Evolutionary conservation across 768 basidiomycete genomes (phyloP), one percentile per base, ranked within the genome.

Genomic region (Lactarius akahatsu): DNA sequence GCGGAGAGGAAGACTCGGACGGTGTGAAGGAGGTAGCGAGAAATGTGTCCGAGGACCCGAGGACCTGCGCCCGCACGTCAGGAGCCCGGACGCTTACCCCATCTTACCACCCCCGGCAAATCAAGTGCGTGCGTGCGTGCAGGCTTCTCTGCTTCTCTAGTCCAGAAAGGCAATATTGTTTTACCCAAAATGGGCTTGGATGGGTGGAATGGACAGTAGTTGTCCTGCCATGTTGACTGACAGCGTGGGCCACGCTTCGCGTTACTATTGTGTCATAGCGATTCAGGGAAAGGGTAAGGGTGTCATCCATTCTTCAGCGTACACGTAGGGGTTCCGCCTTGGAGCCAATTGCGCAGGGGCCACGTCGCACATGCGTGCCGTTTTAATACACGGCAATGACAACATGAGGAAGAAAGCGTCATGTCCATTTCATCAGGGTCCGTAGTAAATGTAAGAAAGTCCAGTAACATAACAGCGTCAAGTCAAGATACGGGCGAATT

Each of bases 401-500:
- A 13, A 26, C 47, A 3, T 23, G 45, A 11, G 20, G 11, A 52
- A 28, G 26, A 26, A 50, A 18, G 47, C 0, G 11, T 28, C 23
- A 26, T 52, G 50, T 52, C 50, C 26, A 26, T 52, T 52, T 28
- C 50, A 26, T 52, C 50, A 26, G 50, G 50, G 50, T 52, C 50
- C 50, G 23, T 11, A 52, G 6, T 26, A 15, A 26, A 52, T 23
- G n/a, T 50, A 13, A 52, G 26, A 50, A 50, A 23, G 26, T 52
- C 26, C 50, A 11, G 47, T 52, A 52, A 52, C 50, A n/a, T 45
- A n/a, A 50, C 11, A 13, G 23, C 47, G 13, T n/a, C 47, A 50
- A 50, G 47, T 45, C 20, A 45, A 13, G 2, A 23, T 23, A 23
- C 26, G 16, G 50, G 26, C 50, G 26, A 52, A 5, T 52, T 26